A percentile compares a stretch with the other conserved stretches of the same genome.
Evolutionary conservation across 2,329 filamentous ascomycete genomes (phyloP).

Genomic region (Graphiopsis chlorocephala): DNA sequence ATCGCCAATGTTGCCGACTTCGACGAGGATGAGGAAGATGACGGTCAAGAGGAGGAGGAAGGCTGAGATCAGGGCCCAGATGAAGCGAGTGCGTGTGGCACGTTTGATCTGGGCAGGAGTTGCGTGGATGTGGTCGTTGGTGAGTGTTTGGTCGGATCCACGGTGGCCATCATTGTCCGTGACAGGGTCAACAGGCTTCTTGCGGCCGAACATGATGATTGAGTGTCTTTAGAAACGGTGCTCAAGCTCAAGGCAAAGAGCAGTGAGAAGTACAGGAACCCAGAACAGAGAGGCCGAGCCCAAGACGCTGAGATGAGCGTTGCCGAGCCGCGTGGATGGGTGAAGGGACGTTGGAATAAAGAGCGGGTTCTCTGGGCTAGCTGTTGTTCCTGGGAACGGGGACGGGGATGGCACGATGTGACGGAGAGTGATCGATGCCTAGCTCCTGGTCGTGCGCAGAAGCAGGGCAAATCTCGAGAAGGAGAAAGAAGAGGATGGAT

Average conservation of each 20-base stretch:
- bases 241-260: background rate
- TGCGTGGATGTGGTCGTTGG: conserved; percentile 30
- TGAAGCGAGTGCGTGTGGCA: conserved; percentile 53
- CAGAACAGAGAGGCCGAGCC: background rate
- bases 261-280: background rate
- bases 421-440: conserved; percentile 1
- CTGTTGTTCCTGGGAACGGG: background rate
- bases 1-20: conserved; percentile 71
- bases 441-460: background rate
- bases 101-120: conserved; percentile 43
- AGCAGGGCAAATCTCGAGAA: background rate
- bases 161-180: conserved; percentile 19
- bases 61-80: conserved; percentile 63
- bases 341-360: conserved; percentile 6
- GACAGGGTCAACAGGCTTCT: conserved; percentile 20
- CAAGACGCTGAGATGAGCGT: conserved; percentile 1
- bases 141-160: conserved; percentile 28
- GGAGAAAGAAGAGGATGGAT: background rate
- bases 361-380: conserved; percentile 5
- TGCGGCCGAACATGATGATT: conserved; percentile 33
- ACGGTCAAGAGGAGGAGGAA: conserved; percentile 71
- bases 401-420: conserved; percentile 4
- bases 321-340: background rate
- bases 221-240: background rate
- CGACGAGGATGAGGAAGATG: conserved; percentile 76